phyloP scores from a whole-genome alignment of 1,284 basidiomycete species.

The Malassezia yamatoensis region DNA sequence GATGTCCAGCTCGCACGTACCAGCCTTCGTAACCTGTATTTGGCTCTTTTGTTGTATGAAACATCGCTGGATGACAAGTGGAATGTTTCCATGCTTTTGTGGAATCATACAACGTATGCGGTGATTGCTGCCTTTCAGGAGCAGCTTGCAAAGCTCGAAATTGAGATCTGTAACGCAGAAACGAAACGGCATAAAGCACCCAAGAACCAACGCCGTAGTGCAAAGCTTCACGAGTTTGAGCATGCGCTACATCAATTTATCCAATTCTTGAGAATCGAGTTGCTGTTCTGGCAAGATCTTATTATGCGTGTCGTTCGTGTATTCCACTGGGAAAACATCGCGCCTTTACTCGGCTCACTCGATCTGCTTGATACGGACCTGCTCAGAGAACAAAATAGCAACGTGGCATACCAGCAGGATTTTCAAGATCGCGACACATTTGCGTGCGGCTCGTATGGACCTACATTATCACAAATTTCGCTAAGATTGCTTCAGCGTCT shows the following conservation, averaged over 20 bases:
- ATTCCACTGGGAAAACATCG: conserved; percentile 33
- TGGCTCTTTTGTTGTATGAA: conserved; percentile 38
- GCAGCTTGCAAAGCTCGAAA: conserved; percentile 28
- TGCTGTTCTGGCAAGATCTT: conserved; percentile 36
- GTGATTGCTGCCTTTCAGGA: conserved; percentile 30
- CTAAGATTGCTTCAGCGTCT: conserved; percentile 47
- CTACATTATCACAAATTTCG: background rate
- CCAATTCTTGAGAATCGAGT: conserved; percentile 33
- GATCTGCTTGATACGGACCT: conserved; percentile 17
- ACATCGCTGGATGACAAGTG: conserved; percentile 33
- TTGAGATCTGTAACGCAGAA: conserved; percentile 15
- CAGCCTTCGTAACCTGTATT: conserved; percentile 36
- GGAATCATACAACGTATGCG: conserved; percentile 42
- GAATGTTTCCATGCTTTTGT: conserved; percentile 29
- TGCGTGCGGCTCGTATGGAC: background rate
- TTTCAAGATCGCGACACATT: too few relatives aligned
- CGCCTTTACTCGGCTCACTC: conserved; percentile 22
- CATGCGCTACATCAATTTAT: conserved; percentile 25
- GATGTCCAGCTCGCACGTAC: conserved; percentile 33
- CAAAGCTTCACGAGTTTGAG: conserved; percentile 21
- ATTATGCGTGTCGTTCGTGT: conserved; percentile 30
- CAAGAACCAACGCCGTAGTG: conserved; percentile 16
- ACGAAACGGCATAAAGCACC: conserved; percentile 14
- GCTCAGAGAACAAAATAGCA: background rate
- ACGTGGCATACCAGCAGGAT: background rate